Evolutionary conservation across 306 rosid species (phyloP).

Genomic region (Begonia masoniana): DNA sequence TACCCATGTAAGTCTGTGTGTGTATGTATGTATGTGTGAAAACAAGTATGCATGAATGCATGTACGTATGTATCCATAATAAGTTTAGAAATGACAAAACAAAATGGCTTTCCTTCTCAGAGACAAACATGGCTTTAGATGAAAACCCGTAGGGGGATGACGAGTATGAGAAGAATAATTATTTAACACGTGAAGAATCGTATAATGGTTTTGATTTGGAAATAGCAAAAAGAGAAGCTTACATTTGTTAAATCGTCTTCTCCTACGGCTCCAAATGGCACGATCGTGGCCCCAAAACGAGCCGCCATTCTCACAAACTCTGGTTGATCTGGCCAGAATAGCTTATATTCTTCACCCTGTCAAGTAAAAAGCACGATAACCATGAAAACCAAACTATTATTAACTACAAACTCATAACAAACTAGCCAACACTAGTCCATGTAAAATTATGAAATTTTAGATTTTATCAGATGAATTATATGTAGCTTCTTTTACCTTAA

Average conservation of each 20-base stretch:
- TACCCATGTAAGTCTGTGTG: too few species aligned
- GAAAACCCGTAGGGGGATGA: too few species aligned
- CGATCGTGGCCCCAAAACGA: slow-evolving; percentile 81
- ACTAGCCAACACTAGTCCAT: neutral
- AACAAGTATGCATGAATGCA: too few species aligned
- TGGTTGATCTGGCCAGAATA: slow-evolving; percentile 76
- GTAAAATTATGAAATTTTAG: neutral
- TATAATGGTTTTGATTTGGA: too few species aligned
- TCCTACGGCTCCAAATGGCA: slow-evolving; percentile 91
- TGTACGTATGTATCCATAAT: too few species aligned
- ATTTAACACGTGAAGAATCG: too few species aligned
- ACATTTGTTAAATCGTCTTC: slow-evolving; percentile 78
- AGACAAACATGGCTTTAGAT: too few species aligned
- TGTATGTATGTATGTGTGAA: too few species aligned
- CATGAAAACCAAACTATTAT: neutral
- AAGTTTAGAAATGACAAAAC: too few species aligned
- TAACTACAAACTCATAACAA: neutral
- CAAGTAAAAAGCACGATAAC: slow-evolving; percentile 8
- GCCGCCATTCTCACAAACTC: slow-evolving; percentile 99
- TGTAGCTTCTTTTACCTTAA: slow-evolving; percentile 34
- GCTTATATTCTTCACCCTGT: slow-evolving; percentile 82
- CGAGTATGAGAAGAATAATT: too few species aligned
- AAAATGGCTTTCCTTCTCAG: too few species aligned
- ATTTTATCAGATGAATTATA: too few species aligned
- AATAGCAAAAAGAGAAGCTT: slow-evolving; percentile 18